Evolutionary conservation across 1,139 yeast species (phyloP), one percentile per base, ranked within the genome.

Genomic region (Taphrina flavorubra): DNA sequence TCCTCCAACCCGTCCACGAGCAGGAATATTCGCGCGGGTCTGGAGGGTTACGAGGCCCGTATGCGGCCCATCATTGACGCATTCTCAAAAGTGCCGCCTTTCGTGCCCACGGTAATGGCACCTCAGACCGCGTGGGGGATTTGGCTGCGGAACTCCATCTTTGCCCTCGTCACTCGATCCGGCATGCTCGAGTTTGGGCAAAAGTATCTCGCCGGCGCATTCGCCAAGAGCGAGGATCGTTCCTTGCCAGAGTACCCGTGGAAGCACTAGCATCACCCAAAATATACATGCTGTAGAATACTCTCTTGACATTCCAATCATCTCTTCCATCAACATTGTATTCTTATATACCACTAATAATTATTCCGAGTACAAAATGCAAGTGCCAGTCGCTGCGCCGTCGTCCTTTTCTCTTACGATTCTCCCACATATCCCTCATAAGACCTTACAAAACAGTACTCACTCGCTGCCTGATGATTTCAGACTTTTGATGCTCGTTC

Each of bases 401-500:
- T 25, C 31, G 31, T 25, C 31, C 31, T 25, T 25, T n/a, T n/a
- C n/a, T 25, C 31, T 25, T 25, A 2, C 31, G n/a, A 25, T 25
- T 25, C 31, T 1, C 31, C 31, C 31, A 25, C 31, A 25, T 1
- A 25, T 25, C 1, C n/a, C n/a, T n/a, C n/a, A n/a, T 2, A 25
- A 25, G 4, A 4, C 1, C 8, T 16, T 31, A 58, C 14, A 58
- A 16, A 42, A 58, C 62, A 11, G 62, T 58, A 18, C 53, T 53
- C 40, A 60, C 65, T 7, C 65, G 59, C 47, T 59, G 58, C 56
- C 39, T 39, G 49, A 49, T 61, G 20, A 65, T 65, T 10, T 55
- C 55, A 39, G 66, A 57, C 46, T 68, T 69, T 36, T 69, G 70
- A 14, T 66, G 84, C 71, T 87, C 90, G 77, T 92, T 92, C 76